Conservation (phyloP, 2,329 filamentous ascomycete genomes). For the Chaetomiaceae sp. region DNA sequence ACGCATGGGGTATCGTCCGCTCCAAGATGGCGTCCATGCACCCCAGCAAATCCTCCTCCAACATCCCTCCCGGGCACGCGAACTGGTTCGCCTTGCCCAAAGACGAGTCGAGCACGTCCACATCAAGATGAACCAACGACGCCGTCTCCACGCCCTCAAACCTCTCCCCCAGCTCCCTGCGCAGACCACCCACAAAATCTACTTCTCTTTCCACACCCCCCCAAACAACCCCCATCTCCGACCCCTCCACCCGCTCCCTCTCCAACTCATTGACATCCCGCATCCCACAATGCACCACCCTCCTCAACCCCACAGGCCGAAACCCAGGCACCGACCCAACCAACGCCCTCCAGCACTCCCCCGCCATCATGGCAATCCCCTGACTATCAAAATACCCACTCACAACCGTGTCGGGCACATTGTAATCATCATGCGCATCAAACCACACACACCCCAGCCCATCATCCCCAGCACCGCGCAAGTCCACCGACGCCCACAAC, state of each 20-base stretch:
- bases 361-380: constrained; percentile 34
- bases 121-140: constrained; percentile 14
- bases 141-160: not conserved
- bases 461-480: not conserved
- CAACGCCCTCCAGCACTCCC: constrained; percentile 27
- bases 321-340: constrained; percentile 24
- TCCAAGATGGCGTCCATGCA: constrained; percentile 11
- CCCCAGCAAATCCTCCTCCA: constrained; percentile 6
- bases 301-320: constrained; percentile 15
- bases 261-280: constrained; percentile 30
- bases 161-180: not conserved
- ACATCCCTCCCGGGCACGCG: constrained; percentile 5
- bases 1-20: constrained; percentile 5
- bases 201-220: not conserved
- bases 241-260: constrained; percentile 28
- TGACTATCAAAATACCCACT: constrained; percentile 37
- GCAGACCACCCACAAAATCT: constrained; percentile 6
- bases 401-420: constrained; percentile 32
- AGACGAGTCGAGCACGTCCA: constrained; percentile 10
- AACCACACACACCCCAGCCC: constrained; percentile 37
- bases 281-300: constrained; percentile 28
- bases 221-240: constrained; percentile 29
- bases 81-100: constrained; percentile 17
- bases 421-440: constrained; percentile 40
- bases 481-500: constrained; percentile 16